Conservation (phyloP, 1,284 basidiomycete species). For the Phellopilus nigrolimitatus region DNA sequence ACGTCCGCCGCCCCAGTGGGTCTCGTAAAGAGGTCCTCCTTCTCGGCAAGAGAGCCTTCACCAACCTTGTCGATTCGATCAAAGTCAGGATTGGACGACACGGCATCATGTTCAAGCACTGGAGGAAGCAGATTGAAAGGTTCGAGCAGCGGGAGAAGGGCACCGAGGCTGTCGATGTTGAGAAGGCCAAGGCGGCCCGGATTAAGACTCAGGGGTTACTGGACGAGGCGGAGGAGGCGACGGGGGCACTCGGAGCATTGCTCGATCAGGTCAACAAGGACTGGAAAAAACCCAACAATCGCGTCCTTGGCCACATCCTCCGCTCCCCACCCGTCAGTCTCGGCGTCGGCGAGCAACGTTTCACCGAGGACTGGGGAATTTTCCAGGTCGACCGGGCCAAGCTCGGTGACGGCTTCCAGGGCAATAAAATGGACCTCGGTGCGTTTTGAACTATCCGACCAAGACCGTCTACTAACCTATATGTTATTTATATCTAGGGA, state of each 20-base stretch:
- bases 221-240: conserved; percentile 24
- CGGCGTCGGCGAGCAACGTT: conserved; percentile 23
- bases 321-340: conserved; percentile 29
- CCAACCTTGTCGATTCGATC: conserved; percentile 32
- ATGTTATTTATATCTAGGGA: conserved; percentile 25
- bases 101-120: conserved; percentile 17
- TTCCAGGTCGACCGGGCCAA: conserved; percentile 29
- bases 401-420: conserved; percentile 32
- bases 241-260: conserved; percentile 29
- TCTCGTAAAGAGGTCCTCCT: conserved; percentile 30
- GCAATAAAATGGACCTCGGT: conserved; percentile 39
- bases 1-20: conserved; percentile 26
- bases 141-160: conserved; percentile 13
- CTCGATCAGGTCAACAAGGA: conserved; percentile 25
- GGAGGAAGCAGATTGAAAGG: conserved; percentile 22
- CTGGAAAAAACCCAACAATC: conserved; percentile 28
- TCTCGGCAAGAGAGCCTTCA: conserved; percentile 29
- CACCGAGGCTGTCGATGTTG: conserved; percentile 24
- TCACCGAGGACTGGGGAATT: conserved; percentile 30
- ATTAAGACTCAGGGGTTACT: conserved; percentile 20
- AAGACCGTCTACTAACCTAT: conserved; percentile 26
- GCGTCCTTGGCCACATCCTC: conserved; percentile 32
- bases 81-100: conserved; percentile 23
- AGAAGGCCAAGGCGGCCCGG: conserved; percentile 23
- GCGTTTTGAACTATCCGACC: conserved; percentile 29